phyloP scores from a whole-genome alignment of 371 early-diverging fungal species.

The Actinomortierella wolfii region DNA sequence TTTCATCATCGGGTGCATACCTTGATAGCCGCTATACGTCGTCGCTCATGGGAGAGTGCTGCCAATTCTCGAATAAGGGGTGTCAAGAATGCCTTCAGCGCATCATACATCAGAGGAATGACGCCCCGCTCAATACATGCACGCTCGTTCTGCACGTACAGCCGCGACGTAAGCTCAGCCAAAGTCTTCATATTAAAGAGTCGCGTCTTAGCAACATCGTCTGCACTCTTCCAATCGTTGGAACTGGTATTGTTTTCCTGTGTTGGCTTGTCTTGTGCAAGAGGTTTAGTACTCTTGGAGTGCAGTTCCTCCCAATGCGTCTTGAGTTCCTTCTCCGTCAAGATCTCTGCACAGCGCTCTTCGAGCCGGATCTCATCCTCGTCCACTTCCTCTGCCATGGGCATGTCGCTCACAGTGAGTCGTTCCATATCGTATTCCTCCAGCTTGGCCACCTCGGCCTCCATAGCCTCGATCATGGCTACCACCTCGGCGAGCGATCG shows the following conservation, averaged over 20 bases:
- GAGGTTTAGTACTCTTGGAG: too few relatives aligned
- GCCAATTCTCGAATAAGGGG: conserved; percentile 25
- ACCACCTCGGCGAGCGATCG: conserved; percentile 37
- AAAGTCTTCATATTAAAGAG: conserved; percentile 24
- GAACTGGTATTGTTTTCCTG: neutral
- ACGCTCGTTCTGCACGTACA: conserved; percentile 25
- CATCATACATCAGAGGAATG: conserved; percentile 7
- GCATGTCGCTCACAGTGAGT: conserved; percentile 19
- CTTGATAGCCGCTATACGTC: neutral
- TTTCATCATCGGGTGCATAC: neutral
- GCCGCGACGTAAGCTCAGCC: conserved; percentile 12
- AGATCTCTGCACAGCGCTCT: conserved; percentile 11
- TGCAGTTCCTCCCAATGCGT: conserved; percentile 3
- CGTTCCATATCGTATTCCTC: conserved; percentile 7
- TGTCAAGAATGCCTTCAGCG: conserved; percentile 24
- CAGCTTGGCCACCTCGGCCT: conserved; percentile 19
- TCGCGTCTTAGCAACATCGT: conserved; percentile 6
- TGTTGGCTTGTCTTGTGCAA: neutral
- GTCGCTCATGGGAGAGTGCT: conserved; percentile 18
- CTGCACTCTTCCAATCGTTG: neutral
- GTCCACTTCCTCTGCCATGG: conserved; percentile 35
- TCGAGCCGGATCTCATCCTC: conserved; percentile 15
- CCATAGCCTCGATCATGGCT: conserved; percentile 37
- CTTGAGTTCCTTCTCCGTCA: conserved; percentile 11
- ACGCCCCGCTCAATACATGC: conserved; percentile 21